A percentile compares a stretch with the other conserved stretches of the same genome.
These are phyloP conservation scores for Cocos nucifera DNA, from an alignment of 176 grass and related monocot species.

Conservation along the genomic window DNA sequence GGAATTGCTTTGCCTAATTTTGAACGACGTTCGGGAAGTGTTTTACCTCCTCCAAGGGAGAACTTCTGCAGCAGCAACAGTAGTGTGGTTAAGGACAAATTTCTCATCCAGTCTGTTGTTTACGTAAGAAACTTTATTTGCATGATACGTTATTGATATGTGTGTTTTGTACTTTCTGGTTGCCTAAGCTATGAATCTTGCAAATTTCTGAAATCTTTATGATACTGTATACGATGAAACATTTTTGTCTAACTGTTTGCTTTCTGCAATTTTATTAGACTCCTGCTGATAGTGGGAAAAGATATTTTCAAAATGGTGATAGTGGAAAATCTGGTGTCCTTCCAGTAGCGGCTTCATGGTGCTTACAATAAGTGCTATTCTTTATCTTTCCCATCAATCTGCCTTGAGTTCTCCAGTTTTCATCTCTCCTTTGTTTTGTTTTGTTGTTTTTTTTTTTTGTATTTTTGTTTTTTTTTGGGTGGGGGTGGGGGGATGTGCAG, in stretches of 20 bases:
- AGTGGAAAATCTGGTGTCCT: conserved; percentile 22
- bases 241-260: conserved; percentile 13
- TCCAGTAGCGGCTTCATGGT: conserved; percentile 20
- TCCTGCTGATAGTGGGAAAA: conserved; percentile 12
- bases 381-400: too few species aligned
- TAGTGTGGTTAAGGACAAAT: too few species aligned
- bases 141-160: too few species aligned
- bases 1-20: conserved; percentile 28
- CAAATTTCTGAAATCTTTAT: too few species aligned
- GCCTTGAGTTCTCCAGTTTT: too few species aligned
- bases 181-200: too few species aligned
- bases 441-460: too few species aligned
- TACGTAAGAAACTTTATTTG: too few species aligned
- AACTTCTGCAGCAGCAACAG: conserved; percentile 13
- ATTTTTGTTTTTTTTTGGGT: too few species aligned
- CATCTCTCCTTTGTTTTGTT: too few species aligned
- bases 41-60: conserved; percentile 35
- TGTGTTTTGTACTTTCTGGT: too few species aligned
- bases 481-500: conserved; percentile 2
- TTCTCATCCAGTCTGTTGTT: too few species aligned
- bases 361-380: conserved; percentile 17
- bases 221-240: conserved; percentile 25
- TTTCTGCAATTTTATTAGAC: conserved; percentile 20
- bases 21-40: conserved; percentile 33
- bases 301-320: conserved; percentile 12